A percentile compares a stretch with the other conserved stretches of the same genome.
Conservation (phyloP, 1,139 yeast species). For the Nakaseomyces delphensis region DNA sequence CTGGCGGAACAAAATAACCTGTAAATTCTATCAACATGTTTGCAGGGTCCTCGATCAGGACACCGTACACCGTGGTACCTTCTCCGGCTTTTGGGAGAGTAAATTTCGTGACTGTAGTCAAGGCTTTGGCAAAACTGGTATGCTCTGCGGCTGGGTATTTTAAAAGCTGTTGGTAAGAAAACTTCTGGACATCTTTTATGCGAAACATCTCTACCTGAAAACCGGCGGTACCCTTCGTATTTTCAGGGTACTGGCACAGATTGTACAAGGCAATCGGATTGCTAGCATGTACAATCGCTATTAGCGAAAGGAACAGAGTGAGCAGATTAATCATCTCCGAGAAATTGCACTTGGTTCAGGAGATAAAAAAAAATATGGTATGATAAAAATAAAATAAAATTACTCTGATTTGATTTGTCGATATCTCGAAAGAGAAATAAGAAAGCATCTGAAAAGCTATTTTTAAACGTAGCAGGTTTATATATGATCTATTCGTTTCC, state of each 20-base stretch:
- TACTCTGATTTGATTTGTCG: too few relatives aligned
- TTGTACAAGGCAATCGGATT: background rate
- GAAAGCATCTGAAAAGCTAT: too few relatives aligned
- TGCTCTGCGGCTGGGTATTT: background rate
- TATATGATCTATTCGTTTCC: too few relatives aligned
- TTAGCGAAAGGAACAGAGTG: background rate
- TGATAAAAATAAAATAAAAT: too few relatives aligned
- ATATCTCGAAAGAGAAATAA: too few relatives aligned
- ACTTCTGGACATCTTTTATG: background rate
- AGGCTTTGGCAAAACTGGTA: background rate
- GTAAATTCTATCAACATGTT: conserved; percentile 20
- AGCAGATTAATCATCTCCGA: background rate
- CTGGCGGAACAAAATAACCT: conserved; percentile 25
- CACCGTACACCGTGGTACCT: conserved; percentile 6
- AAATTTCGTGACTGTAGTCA: background rate
- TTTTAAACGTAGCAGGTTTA: too few relatives aligned
- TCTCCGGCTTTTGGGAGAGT: background rate
- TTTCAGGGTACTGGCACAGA: background rate
- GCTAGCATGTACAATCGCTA: background rate
- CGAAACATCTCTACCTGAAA: background rate
- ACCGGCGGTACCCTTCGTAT: background rate
- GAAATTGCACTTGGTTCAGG: too few relatives aligned
- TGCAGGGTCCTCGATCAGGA: conserved; percentile 3
- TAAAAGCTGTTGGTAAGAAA: background rate
- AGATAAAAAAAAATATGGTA: too few relatives aligned